These are phyloP conservation scores for Podospora pseudopauciseta DNA, from an alignment of 495 filamentous ascomycete genomes.

Conservation along the genomic window DNA sequence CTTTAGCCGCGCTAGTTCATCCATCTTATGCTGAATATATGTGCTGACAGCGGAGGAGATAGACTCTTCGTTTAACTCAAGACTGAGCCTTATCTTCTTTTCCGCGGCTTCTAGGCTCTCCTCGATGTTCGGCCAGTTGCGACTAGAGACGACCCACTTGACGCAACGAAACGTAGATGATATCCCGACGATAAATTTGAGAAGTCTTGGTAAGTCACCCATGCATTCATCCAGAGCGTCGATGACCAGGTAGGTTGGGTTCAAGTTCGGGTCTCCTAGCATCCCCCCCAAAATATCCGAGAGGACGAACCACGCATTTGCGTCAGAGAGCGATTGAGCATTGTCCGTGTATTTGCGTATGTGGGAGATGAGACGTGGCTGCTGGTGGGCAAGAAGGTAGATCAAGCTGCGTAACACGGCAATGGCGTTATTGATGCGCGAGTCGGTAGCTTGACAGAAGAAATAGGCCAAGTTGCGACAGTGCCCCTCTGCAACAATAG, in stretches of 20 bases:
- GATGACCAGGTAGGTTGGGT: slow-evolving; percentile 35
- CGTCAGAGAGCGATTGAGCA: slow-evolving; percentile 32
- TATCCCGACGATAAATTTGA: slow-evolving; percentile 32
- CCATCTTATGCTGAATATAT: slow-evolving; percentile 37
- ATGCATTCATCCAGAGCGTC: slow-evolving; percentile 52
- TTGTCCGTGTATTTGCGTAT: slow-evolving; percentile 31
- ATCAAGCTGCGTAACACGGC: no score
- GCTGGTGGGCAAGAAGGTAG: slow-evolving; percentile 18
- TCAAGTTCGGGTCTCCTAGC: slow-evolving; percentile 29
- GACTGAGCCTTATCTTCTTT: slow-evolving; percentile 12
- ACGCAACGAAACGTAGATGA: slow-evolving; percentile 23
- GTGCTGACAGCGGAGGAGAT: slow-evolving; percentile 21
- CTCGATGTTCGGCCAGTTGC: slow-evolving; percentile 21
- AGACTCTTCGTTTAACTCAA: slow-evolving; percentile 19
- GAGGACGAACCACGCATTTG: slow-evolving; percentile 33
- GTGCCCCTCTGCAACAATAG: no score
- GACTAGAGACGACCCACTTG: slow-evolving; percentile 29
- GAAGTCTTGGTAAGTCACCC: slow-evolving; percentile 25
- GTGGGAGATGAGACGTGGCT: slow-evolving; percentile 34
- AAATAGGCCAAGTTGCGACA: no score
- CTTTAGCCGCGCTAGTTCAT: slow-evolving; percentile 17
- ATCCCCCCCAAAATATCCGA: slow-evolving; percentile 33
- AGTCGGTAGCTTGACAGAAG: slow-evolving; percentile 33
- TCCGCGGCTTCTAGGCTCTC: slow-evolving; percentile 3
- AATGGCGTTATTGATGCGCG: no score